Evolutionary conservation across 148 eudicot genomes (phyloP).

Genomic region (Oxyria digyna): DNA sequence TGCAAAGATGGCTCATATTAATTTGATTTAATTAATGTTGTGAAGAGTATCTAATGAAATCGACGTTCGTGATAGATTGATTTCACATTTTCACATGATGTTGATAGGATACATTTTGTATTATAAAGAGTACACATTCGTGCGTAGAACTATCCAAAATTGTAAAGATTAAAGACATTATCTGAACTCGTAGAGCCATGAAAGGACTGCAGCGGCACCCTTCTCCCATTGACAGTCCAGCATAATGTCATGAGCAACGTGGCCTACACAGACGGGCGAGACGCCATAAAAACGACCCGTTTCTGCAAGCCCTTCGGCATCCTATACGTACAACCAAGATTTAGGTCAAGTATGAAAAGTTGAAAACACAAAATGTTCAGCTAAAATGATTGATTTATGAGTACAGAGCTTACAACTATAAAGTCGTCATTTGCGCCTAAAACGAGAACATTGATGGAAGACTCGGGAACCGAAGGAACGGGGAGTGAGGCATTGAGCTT

Average conservation of each 20-base stretch:
- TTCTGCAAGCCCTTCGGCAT: slow-evolving; percentile 65
- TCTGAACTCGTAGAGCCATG: slow-evolving; percentile 31
- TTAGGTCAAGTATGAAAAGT: background rate
- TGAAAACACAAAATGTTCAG: background rate
- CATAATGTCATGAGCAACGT: slow-evolving; percentile 91
- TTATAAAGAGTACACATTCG: background rate
- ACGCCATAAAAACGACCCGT: slow-evolving; percentile 78
- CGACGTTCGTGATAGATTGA: background rate
- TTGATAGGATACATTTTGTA: background rate
- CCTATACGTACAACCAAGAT: slow-evolving; percentile 29
- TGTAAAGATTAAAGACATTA: no score
- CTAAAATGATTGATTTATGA: background rate
- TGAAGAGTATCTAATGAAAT: background rate
- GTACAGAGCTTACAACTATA: slow-evolving; percentile 47
- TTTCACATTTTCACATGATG: background rate
- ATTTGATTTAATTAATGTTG: background rate
- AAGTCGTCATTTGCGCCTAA: slow-evolving; percentile 79
- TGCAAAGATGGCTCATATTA: background rate
- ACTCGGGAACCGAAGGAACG: slow-evolving; percentile 46
- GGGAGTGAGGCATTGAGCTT: slow-evolving; percentile 95
- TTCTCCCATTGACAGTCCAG: slow-evolving; percentile 79
- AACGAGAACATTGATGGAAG: slow-evolving; percentile 49
- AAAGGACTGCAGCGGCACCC: slow-evolving; percentile 50
- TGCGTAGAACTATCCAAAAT: no score
- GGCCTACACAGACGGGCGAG: slow-evolving; percentile 50